phyloP scores from a whole-genome alignment of 2,329 filamentous ascomycete genomes.

The Colletotrichum eremochloae region DNA sequence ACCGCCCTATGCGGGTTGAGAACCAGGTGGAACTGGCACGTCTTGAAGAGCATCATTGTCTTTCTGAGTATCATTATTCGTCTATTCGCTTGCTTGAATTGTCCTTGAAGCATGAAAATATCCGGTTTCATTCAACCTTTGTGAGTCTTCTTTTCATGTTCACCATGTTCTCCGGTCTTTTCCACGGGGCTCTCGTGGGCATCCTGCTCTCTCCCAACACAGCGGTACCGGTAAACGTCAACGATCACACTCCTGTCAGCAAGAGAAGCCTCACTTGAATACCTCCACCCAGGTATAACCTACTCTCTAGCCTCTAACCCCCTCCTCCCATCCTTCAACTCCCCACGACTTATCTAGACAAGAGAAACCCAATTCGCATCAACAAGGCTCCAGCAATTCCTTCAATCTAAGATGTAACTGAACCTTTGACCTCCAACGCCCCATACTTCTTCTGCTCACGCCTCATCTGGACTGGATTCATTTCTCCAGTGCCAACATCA shows the following conservation, averaged over 20 bases:
- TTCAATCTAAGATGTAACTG: slow-evolving; percentile 70
- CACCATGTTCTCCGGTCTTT: slow-evolving; percentile 1
- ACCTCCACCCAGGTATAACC: too few species aligned
- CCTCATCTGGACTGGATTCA: slow-evolving; percentile 67
- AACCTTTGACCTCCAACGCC: slow-evolving; percentile 62
- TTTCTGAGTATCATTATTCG: background rate
- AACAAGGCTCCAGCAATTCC: too few species aligned
- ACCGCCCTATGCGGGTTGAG: background rate
- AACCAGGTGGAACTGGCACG: background rate
- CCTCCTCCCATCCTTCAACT: too few species aligned
- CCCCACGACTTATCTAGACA: too few species aligned
- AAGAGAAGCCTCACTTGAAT: slow-evolving; percentile 54
- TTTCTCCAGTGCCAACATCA: slow-evolving; percentile 66
- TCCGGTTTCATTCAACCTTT: background rate
- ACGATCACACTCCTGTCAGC: slow-evolving; percentile 30
- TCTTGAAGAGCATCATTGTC: background rate
- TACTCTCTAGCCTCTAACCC: too few species aligned
- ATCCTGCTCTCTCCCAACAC: slow-evolving; percentile 1
- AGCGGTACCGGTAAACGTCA: slow-evolving; percentile 18
- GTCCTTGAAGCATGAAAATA: background rate
- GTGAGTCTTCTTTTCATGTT: background rate
- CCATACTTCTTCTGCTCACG: slow-evolving; percentile 71
- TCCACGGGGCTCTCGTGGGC: slow-evolving; percentile 4
- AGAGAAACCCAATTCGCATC: too few species aligned
- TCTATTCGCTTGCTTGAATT: background rate